These are phyloP conservation scores for Astrephomene gubernaculifera DNA, from an alignment of 139 green algal genomes.

Conservation along the genomic window DNA sequence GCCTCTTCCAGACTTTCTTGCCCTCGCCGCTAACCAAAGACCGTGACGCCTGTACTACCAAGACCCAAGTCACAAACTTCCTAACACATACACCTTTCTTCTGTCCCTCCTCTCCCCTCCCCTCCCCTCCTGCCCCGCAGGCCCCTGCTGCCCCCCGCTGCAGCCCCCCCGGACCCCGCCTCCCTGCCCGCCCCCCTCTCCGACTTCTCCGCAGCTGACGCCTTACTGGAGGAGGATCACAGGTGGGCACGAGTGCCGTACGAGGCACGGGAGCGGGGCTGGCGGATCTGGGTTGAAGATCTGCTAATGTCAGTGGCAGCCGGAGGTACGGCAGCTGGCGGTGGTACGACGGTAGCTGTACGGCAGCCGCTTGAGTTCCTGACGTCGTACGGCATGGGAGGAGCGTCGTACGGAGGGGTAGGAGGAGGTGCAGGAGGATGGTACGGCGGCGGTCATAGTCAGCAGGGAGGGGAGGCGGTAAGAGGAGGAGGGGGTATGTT, in stretches of 20 bases:
- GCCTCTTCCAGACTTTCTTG: too few species aligned
- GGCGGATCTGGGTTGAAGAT: constrained; percentile 13
- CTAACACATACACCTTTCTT: neutral
- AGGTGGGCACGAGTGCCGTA: constrained; percentile 19
- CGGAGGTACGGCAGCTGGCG: neutral
- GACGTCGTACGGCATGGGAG: neutral
- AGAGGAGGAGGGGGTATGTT: too few species aligned
- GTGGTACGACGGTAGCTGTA: neutral
- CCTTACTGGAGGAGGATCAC: constrained; percentile 11
- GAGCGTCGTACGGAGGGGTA: neutral
- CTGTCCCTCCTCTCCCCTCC: too few species aligned
- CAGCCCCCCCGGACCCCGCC: neutral
- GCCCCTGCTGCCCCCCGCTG: constrained; percentile 27
- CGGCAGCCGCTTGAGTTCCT: constrained; percentile 15
- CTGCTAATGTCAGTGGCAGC: constrained; percentile 26
- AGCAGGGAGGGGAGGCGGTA: neutral
- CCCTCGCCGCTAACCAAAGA: too few species aligned
- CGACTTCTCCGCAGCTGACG: neutral
- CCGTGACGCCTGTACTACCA: too few species aligned
- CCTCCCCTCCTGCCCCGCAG: neutral
- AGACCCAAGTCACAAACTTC: neutral
- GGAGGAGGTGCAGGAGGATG: constrained; percentile 3
- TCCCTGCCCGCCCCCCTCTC: neutral
- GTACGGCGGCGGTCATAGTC: neutral
- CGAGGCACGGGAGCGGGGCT: constrained; percentile 29